These are phyloP conservation scores for Centrapalus pauciflorus DNA, from an alignment of 129 eudicot genomes.

Conservation along the genomic window DNA sequence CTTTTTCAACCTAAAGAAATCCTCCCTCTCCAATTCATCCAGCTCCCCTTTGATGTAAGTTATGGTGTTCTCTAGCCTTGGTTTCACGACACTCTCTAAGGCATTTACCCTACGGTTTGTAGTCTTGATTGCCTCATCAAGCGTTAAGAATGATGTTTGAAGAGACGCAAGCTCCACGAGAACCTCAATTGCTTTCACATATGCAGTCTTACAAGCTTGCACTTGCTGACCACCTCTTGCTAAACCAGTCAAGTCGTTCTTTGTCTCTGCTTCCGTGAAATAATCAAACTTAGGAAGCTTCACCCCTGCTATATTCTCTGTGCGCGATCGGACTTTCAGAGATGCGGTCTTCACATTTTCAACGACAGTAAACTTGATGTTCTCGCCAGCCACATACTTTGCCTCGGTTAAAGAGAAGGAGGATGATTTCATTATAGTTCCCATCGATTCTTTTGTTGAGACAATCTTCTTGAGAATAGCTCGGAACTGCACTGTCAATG, in stretches of 20 bases:
- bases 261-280: constrained; percentile 69
- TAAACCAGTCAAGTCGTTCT: constrained; percentile 81
- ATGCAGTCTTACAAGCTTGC: constrained; percentile 74
- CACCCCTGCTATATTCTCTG: constrained; percentile 84
- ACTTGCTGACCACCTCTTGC: constrained; percentile 97
- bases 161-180: constrained; percentile 93
- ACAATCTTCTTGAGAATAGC: constrained; percentile 78
- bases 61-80: constrained; percentile 74
- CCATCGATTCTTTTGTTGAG: constrained; percentile 87
- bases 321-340: constrained; percentile 69
- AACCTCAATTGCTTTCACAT: constrained; percentile 80
- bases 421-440: constrained; percentile 74
- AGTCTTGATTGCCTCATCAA: constrained; percentile 90
- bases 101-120: constrained; percentile 96
- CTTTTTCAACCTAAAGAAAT: constrained; percentile 87
- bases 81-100: constrained; percentile 85
- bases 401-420: constrained; percentile 84
- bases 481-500: constrained; percentile 84
- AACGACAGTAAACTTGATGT: constrained; percentile 65
- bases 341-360: constrained; percentile 75
- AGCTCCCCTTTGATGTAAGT: constrained; percentile 77
- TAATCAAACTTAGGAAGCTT: constrained; percentile 84
- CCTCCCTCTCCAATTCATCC: constrained; percentile 90
- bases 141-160: constrained; percentile 88
- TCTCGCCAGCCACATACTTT: constrained; percentile 90